Conservation (phyloP, 345 rosid species). For the Syzygium aromaticum region DNA sequence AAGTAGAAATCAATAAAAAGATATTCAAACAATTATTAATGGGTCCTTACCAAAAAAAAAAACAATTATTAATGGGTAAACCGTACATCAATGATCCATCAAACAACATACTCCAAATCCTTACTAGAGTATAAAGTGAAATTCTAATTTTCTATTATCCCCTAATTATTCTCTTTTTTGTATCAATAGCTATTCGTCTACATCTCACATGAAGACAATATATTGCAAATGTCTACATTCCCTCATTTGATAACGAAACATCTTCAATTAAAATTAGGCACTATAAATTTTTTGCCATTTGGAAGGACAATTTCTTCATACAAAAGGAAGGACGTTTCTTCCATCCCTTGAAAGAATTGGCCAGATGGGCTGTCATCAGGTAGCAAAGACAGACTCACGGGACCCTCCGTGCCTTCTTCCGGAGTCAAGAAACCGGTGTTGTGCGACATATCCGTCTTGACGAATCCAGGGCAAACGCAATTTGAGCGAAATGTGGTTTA, state of each 20-base stretch:
- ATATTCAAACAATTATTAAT: background rate
- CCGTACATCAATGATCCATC: background rate
- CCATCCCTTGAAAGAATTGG: conserved; percentile 1
- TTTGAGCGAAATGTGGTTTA: background rate
- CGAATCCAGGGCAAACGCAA: conserved; percentile 10
- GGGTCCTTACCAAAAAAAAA: no score
- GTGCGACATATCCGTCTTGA: background rate
- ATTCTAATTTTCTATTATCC: background rate
- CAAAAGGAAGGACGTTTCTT: background rate
- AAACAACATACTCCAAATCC: background rate
- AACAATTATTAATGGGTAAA: background rate
- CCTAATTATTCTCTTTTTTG: background rate
- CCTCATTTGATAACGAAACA: background rate
- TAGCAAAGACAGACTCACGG: conserved; percentile 2
- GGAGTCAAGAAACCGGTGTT: background rate
- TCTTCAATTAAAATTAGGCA: background rate
- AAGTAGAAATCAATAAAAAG: background rate
- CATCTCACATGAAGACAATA: background rate
- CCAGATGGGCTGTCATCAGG: conserved; percentile 6
- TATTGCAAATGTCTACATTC: background rate
- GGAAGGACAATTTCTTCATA: background rate
- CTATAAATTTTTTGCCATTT: background rate
- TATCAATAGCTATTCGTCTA: background rate
- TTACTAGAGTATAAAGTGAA: background rate
- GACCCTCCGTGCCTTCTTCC: conserved; percentile 6